These are phyloP conservation scores for Aspergillus niger DNA, from an alignment of 2,329 filamentous ascomycete species.

Conservation along the genomic window DNA sequence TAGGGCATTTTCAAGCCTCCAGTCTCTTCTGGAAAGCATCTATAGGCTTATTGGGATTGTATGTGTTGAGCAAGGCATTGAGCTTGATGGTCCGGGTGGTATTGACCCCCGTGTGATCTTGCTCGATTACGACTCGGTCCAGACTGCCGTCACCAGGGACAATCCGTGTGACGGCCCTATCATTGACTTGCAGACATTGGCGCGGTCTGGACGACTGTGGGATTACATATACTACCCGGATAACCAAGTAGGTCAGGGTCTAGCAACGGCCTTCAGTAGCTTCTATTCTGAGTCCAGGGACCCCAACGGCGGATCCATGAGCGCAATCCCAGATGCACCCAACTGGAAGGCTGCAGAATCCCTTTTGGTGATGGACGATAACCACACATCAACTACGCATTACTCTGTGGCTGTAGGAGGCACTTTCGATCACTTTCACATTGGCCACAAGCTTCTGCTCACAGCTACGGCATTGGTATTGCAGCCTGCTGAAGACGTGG, in stretches of 20 bases:
- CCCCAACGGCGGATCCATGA: slow-evolving; percentile 21
- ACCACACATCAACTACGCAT: slow-evolving; percentile 41
- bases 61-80: slow-evolving; percentile 64
- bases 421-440: slow-evolving; percentile 94
- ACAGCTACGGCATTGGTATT: slow-evolving; percentile 79
- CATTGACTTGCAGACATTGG: slow-evolving; percentile 52
- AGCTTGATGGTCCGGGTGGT: slow-evolving; percentile 67
- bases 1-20: slow-evolving; percentile 66
- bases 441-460: slow-evolving; percentile 92
- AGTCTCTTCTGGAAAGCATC: slow-evolving; percentile 72
- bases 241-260: slow-evolving; percentile 29
- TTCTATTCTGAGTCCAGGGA: slow-evolving; percentile 24
- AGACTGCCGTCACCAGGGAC: slow-evolving; percentile 18
- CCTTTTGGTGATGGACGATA: slow-evolving; percentile 27
- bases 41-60: slow-evolving; percentile 77
- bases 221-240: slow-evolving; percentile 35
- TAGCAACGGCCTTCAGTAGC: slow-evolving; percentile 39
- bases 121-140: slow-evolving; percentile 60
- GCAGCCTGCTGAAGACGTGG: slow-evolving; percentile 48
- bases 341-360: slow-evolving; percentile 26
- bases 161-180: slow-evolving; percentile 50
- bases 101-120: slow-evolving; percentile 76
- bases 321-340: slow-evolving; percentile 25
- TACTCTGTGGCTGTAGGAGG: slow-evolving; percentile 78
- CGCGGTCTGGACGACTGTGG: slow-evolving; percentile 38